Base-by-base conservation (phyloP, 2,329 filamentous ascomycete species). In the Monilinia fructicola region DNA sequence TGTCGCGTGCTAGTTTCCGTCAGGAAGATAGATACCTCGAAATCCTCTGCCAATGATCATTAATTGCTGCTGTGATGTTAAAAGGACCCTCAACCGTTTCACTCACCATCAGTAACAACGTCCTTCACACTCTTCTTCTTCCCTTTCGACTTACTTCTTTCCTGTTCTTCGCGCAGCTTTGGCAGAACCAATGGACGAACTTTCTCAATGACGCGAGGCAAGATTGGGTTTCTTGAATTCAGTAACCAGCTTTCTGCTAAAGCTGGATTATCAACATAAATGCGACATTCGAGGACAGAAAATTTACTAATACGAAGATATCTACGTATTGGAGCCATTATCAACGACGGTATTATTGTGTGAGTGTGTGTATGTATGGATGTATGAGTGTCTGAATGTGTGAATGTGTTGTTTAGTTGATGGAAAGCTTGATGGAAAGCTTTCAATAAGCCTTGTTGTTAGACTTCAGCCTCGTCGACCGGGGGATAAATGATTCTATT, bases 201-300 rank as follows among this genome's bases (percentile, higher is more conserved):
- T 68, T 89, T 90, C 76, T 92, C 87, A 67, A 99, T 93, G 73
- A 98, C 88, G 70, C 89, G 90, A 50, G 90, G 88, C 18, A 99
- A 85, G 21, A 94, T 85, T 4, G 91, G 87, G 72, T 93, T 83
- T 70, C 88, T 87, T 46, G 90, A 84, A 73, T 90, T 90, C 71
- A 97, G 85, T 23, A 99, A 86, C 88, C 96, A 97, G 75, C 89
- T 88, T 71, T 92, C 86, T 31, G 87, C 87, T 68, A 97, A 87
- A 16, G 90, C 87, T 0, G 95, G 95, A 73, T 94, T 93, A 71
- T 98, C 94, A 56, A 97, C 87, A 78, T 98, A 98, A 72, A 99
- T 95, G 71, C 93, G 93, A 71, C 92, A 93, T 83, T 99, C 95
- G n/a, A 99, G 85, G 42, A 97, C 93, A 5, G 94, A 97, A 78